phyloP scores from a whole-genome alignment of 108 stramenopile genomes.

The Skeletonema marinoi region DNA sequence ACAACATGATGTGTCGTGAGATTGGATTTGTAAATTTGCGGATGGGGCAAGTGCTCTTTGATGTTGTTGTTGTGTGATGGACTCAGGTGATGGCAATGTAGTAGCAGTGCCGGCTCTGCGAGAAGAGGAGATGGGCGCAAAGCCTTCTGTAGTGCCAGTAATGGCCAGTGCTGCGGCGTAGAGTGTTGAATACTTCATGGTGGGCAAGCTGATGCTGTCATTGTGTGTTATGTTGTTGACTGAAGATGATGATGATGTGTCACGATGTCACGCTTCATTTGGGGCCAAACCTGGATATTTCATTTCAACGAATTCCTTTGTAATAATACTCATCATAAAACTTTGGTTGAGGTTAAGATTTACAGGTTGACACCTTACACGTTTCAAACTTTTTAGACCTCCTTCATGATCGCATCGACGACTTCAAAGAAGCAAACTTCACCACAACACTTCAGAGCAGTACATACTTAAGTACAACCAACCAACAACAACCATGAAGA shows the following conservation, averaged over 20 bases:
- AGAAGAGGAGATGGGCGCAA: background rate
- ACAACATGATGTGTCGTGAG: background rate
- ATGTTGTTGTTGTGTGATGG: background rate
- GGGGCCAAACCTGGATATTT: background rate
- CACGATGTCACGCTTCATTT: background rate
- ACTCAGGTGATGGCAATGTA: no score
- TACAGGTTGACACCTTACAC: background rate
- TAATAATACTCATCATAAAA: background rate
- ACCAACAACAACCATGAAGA: constrained; percentile 36
- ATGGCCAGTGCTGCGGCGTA: background rate
- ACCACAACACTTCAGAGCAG: no score
- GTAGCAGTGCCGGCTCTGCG: background rate
- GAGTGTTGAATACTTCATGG: background rate
- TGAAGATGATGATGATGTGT: no score
- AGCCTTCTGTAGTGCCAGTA: background rate
- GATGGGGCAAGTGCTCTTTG: background rate
- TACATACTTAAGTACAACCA: no score
- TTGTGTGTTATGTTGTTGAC: background rate
- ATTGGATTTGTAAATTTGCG: background rate
- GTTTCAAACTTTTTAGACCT: no score
- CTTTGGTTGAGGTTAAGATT: background rate
- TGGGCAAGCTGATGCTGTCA: background rate
- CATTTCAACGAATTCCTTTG: background rate
- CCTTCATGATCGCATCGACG: no score
- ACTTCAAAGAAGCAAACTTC: no score